Percentiles rank a stretch among this genome's conserved stretches.
Evolutionary conservation across 1,139 yeast genomes (phyloP).

Genomic region (Arxiozyma bovina): DNA sequence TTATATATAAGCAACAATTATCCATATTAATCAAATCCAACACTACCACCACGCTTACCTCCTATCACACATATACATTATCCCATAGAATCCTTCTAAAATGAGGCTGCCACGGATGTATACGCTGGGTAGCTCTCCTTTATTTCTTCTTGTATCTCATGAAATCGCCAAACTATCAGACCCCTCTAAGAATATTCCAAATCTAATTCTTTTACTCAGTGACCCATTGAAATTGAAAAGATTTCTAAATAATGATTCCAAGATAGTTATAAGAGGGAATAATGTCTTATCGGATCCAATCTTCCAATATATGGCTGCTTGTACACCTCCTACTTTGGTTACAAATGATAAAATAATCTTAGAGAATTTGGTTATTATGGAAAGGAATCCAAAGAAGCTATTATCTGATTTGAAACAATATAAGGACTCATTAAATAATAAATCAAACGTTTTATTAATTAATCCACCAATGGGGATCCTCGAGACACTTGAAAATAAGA

Average conservation of each 20-base stretch:
- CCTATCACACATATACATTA: not conserved
- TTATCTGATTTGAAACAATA: conserved; percentile 41
- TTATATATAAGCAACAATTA: too few relatives aligned
- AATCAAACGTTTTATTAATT: conserved; percentile 53
- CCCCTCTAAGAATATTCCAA: conserved; percentile 32
- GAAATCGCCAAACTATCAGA: conserved; percentile 34
- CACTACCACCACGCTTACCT: not conserved
- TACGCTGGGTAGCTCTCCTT: conserved; percentile 40
- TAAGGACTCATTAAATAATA: conserved; percentile 33
- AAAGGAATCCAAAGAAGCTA: conserved; percentile 41
- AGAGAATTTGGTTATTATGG: conserved; percentile 43
- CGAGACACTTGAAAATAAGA: conserved; percentile 36
- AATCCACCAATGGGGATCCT: conserved; percentile 73
- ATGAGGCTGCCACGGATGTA: conserved; percentile 29
- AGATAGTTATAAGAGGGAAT: conserved; percentile 20
- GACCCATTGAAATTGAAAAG: conserved; percentile 35
- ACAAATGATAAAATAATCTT: conserved; percentile 34
- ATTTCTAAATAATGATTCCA: conserved; percentile 37
- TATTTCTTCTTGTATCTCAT: conserved; percentile 30
- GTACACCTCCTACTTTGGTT: conserved; percentile 31
- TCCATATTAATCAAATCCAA: too few relatives aligned
- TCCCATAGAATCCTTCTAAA: not conserved
- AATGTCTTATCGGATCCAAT: conserved; percentile 2
- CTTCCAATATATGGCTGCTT: conserved; percentile 32
- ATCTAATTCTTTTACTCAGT: conserved; percentile 38